phyloP scores from a whole-genome alignment of 1,284 basidiomycete species.

The Cerrena zonata region DNA sequence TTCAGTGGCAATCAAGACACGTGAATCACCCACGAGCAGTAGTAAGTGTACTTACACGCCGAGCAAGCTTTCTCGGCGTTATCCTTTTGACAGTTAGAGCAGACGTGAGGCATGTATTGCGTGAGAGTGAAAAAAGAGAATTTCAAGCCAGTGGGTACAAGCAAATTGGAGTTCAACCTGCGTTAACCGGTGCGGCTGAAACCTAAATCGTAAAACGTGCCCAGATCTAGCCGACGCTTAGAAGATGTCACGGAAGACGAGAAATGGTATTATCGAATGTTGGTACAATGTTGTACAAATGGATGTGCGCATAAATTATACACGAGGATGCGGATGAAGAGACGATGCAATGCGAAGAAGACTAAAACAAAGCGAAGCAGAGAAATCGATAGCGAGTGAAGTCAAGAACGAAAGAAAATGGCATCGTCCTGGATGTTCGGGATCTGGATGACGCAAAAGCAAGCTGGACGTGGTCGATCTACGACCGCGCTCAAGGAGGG shows the following conservation, averaged over 20 bases:
- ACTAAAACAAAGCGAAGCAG: neutral
- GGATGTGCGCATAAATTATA: neutral
- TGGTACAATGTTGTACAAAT: neutral
- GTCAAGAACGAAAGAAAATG: neutral
- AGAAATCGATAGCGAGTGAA: neutral
- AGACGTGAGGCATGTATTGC: neutral
- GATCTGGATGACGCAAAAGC: neutral
- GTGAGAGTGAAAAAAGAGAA: neutral
- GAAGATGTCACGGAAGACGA: too few species aligned
- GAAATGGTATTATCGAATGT: neutral
- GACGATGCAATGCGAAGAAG: neutral
- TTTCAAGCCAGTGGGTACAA: neutral
- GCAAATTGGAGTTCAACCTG: neutral
- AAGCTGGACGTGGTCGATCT: neutral
- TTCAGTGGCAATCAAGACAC: neutral
- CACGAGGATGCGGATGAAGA: neutral
- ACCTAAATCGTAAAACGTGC: neutral
- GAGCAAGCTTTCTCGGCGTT: slow-evolving; percentile 15
- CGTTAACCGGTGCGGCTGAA: neutral
- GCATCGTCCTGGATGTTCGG: neutral
- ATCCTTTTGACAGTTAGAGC: neutral
- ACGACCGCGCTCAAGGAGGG: neutral
- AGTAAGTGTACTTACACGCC: slow-evolving; percentile 16
- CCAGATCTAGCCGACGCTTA: neutral
- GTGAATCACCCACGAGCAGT: slow-evolving; percentile 19